phyloP scores from a whole-genome alignment of 768 basidiomycete species.

The Strobilomyces echinocephalus region DNA sequence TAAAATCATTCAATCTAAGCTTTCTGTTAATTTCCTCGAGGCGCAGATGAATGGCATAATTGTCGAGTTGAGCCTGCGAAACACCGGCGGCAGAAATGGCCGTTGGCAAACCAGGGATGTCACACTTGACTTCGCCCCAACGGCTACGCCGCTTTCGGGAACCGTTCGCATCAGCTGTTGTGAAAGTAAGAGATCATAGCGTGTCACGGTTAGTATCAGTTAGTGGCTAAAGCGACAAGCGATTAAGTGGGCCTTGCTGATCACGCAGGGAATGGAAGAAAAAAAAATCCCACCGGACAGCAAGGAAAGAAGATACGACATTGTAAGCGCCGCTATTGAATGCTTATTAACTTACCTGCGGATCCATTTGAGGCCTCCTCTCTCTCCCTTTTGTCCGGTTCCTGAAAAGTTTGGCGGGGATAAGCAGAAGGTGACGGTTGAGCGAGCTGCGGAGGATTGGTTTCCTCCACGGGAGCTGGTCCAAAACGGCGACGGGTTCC shows the following conservation, averaged over 20 bases:
- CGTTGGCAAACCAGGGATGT: conserved; percentile 90
- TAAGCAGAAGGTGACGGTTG: conserved; percentile 85
- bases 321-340: conserved; percentile 35
- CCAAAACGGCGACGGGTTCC: conserved; percentile 90
- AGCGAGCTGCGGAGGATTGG: conserved; percentile 76
- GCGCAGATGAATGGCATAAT: conserved; percentile 93
- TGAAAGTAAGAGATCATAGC: conserved; percentile 37
- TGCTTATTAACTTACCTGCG: conserved; percentile 63
- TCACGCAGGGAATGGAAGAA: conserved; percentile 24
- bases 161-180: conserved; percentile 72
- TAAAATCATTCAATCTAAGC: conserved; percentile 86
- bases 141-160: conserved; percentile 94
- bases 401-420: conserved; percentile 59
- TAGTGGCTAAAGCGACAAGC: conserved; percentile 34
- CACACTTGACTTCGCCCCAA: conserved; percentile 92
- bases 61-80: conserved; percentile 93
- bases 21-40: conserved; percentile 98
- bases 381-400: conserved; percentile 57
- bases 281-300: conserved; percentile 30
- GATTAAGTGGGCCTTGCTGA: conserved; percentile 28
- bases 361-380: conserved; percentile 67
- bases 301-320: conserved; percentile 35
- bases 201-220: conserved; percentile 57
- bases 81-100: conserved; percentile 92
- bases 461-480: conserved; percentile 78